Percentiles rank a stretch among this genome's conserved stretches.
phyloP scores from a whole-genome alignment of 768 basidiomycete species.

The Pulveroboletus sp. region DNA sequence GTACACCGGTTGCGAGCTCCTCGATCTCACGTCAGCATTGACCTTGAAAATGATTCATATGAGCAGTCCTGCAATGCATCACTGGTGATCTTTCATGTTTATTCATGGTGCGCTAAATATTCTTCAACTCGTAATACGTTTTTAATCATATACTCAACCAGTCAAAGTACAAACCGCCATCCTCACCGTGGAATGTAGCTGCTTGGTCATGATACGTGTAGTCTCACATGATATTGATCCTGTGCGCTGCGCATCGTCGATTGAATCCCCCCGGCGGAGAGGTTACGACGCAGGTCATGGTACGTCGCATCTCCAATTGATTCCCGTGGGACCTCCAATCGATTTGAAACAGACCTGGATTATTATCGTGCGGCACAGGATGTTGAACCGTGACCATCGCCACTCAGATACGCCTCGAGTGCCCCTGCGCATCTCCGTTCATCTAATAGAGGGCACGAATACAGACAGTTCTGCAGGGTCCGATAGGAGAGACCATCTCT shows the following conservation, averaged over 20 bases:
- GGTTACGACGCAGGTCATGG: conserved; percentile 18
- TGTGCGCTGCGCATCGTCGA: conserved; percentile 2
- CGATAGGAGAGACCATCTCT: not conserved
- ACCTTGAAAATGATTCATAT: no score
- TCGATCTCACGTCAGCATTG: no score
- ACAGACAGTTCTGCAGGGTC: not conserved
- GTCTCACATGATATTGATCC: conserved; percentile 12
- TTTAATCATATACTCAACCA: not conserved
- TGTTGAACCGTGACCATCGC: not conserved
- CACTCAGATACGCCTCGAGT: not conserved
- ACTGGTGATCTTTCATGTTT: conserved; percentile 12
- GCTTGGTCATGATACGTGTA: conserved; percentile 15
- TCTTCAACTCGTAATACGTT: no score
- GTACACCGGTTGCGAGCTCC: no score
- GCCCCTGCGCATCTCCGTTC: conserved; percentile 14
- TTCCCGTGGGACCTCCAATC: no score
- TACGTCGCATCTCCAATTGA: conserved; percentile 1
- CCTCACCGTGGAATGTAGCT: conserved; percentile 22
- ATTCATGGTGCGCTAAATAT: conserved; percentile 17
- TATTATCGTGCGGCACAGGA: conserved; percentile 17
- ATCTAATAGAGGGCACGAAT: conserved; percentile 8
- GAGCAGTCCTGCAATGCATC: no score
- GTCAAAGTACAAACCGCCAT: conserved; percentile 14
- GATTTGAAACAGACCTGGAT: conserved; percentile 16
- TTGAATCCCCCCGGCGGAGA: conserved; percentile 15